Evolutionary conservation across 208 protist species (phyloP).

Genomic region (Trypanosoma avium): DNA sequence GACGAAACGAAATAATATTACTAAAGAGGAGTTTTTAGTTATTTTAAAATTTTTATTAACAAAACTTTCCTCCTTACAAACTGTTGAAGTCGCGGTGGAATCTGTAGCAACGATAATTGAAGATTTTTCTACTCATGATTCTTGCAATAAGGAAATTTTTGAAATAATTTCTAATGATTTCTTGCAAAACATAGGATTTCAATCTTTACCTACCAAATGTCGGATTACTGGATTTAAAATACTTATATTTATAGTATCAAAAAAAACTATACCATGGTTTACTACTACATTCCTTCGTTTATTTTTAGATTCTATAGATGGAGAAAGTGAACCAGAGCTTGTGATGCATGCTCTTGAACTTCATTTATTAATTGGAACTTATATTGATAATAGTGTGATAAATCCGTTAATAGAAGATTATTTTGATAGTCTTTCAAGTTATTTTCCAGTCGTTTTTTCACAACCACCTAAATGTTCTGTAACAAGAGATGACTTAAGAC

Average conservation of each 20-base stretch:
- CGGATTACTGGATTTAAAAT: slow-evolving; percentile 25
- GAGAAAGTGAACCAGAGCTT: slow-evolving; percentile 72
- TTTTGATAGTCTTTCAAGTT: slow-evolving; percentile 80
- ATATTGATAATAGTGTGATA: slow-evolving; percentile 26
- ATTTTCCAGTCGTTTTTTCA: slow-evolving; percentile 85
- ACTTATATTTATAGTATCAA: slow-evolving; percentile 28
- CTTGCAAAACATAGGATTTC: slow-evolving; percentile 25
- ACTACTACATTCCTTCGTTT: slow-evolving; percentile 30
- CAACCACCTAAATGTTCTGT: slow-evolving; percentile 60
- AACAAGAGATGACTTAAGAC: slow-evolving; percentile 58
- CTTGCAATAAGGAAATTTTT: slow-evolving; percentile 23
- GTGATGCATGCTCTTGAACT: slow-evolving; percentile 57
- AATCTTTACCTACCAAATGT: slow-evolving; percentile 20
- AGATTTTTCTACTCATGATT: slow-evolving; percentile 20
- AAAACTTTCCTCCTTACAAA: slow-evolving; percentile 41
- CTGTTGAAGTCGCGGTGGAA: slow-evolving; percentile 34
- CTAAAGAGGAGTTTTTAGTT: slow-evolving; percentile 35
- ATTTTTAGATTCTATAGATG: slow-evolving; percentile 64
- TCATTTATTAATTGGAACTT: slow-evolving; percentile 27
- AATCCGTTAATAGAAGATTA: slow-evolving; percentile 43
- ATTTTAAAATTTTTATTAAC: slow-evolving; percentile 55
- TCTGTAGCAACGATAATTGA: slow-evolving; percentile 37
- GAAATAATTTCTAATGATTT: slow-evolving; percentile 21
- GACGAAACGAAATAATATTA: slow-evolving; percentile 27
- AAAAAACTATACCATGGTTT: slow-evolving; percentile 19